Percentiles rank a stretch among this genome's conserved stretches.
These are phyloP conservation scores for Epichloe bromicola DNA, from an alignment of 2,329 filamentous ascomycete species.

Conservation along the genomic window DNA sequence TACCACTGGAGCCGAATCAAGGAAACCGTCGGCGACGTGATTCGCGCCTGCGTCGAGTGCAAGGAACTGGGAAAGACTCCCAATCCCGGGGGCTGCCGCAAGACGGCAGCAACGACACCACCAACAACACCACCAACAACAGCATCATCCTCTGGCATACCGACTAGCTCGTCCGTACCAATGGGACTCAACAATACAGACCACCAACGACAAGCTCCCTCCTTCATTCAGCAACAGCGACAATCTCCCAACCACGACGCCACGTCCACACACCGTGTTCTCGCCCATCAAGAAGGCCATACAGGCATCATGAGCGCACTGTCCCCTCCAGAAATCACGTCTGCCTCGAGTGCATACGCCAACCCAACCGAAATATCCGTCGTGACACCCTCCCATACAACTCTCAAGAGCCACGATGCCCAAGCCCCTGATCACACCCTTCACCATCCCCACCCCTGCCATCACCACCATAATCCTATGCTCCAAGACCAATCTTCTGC, in stretches of 20 bases:
- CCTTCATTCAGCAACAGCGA: neutral
- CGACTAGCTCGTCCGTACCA: neutral
- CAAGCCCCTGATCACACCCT: neutral
- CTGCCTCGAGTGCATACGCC: slow-evolving; percentile 28
- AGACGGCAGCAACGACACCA: slow-evolving; percentile 1
- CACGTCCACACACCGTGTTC: slow-evolving; percentile 12
- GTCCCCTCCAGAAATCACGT: slow-evolving; percentile 12
- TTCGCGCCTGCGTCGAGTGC: slow-evolving; percentile 81
- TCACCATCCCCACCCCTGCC: slow-evolving; percentile 9
- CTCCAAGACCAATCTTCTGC: slow-evolving; percentile 17
- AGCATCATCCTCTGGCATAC: neutral
- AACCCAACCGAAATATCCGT: slow-evolving; percentile 36
- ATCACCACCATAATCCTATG: slow-evolving; percentile 21
- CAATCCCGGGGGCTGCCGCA: slow-evolving; percentile 15
- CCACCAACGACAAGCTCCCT: neutral
- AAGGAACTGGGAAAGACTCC: slow-evolving; percentile 60
- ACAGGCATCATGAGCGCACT: slow-evolving; percentile 14
- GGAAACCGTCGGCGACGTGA: slow-evolving; percentile 89
- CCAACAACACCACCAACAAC: neutral
- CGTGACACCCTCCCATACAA: slow-evolving; percentile 9
- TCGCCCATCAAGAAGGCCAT: slow-evolving; percentile 20
- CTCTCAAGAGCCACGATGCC: neutral
- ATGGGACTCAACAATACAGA: neutral
- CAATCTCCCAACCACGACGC: slow-evolving; percentile 6
- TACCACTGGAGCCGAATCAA: slow-evolving; percentile 99